Percentiles rank a stretch among this genome's conserved stretches.
Conservation (phyloP, 2,329 filamentous ascomycete genomes). For the Colletotrichum australisinense region DNA sequence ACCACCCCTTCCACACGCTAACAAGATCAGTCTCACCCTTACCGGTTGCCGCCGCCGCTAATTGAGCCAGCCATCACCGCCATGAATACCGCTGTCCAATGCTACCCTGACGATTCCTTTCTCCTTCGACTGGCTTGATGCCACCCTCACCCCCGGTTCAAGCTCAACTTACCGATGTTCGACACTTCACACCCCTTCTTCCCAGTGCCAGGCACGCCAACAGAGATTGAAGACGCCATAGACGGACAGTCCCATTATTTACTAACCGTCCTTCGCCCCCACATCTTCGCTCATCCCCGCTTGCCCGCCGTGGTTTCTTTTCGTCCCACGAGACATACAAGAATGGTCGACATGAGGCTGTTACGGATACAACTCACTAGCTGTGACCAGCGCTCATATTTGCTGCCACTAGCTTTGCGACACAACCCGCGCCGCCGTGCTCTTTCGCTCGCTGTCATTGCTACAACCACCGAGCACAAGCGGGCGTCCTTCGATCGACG, state of each 20-base stretch:
- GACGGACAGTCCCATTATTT: not conserved
- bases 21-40: conserved; percentile 12
- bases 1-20: not conserved
- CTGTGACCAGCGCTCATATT: not conserved
- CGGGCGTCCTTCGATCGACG: not conserved
- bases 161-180: no score
- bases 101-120: conserved; percentile 1
- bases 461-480: not conserved
- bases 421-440: not conserved
- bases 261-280: conserved; percentile 14
- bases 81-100: not conserved
- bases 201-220: not conserved
- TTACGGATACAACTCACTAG: conserved; percentile 6
- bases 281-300: conserved; percentile 25
- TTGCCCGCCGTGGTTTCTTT: not conserved
- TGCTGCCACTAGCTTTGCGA: not conserved
- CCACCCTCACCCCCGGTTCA: not conserved
- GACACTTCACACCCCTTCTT: not conserved
- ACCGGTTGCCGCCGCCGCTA: conserved; percentile 29
- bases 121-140: not conserved
- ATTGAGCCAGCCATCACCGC: conserved; percentile 13
- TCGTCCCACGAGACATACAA: conserved; percentile 9
- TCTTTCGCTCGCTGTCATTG: not conserved
- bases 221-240: not conserved
- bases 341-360: conserved; percentile 18